These are phyloP conservation scores for Heliamphora exappendiculata DNA, from an alignment of 148 eudicot species.

Conservation along the genomic window DNA sequence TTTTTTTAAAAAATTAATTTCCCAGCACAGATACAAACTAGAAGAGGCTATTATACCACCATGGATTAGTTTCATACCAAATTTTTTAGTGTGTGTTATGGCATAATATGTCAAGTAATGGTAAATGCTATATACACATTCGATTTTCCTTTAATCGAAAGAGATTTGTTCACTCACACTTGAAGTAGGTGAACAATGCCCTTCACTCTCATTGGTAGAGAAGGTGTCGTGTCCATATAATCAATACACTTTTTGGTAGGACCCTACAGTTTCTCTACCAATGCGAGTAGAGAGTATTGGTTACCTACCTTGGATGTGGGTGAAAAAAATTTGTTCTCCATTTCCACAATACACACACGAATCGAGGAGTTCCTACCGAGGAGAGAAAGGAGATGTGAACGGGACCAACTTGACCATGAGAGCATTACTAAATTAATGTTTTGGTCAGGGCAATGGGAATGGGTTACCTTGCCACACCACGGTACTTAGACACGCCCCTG, in stretches of 20 bases:
- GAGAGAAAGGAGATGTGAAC: no score
- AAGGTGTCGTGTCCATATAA: neutral
- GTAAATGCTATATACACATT: no score
- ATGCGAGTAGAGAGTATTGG: neutral
- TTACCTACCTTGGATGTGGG: neutral
- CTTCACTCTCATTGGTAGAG: neutral
- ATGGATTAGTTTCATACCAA: neutral
- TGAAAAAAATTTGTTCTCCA: no score
- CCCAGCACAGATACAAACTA: neutral
- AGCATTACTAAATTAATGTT: neutral
- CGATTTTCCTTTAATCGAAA: no score
- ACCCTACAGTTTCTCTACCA: neutral
- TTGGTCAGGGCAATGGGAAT: no score
- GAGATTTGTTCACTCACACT: neutral
- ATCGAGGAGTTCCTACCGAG: no score
- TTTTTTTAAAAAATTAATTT: neutral
- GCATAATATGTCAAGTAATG: no score
- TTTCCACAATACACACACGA: neutral
- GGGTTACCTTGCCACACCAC: conserved; percentile 78
- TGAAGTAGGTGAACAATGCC: neutral
- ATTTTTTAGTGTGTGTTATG: neutral
- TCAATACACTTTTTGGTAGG: neutral
- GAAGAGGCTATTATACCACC: neutral
- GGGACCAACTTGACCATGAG: no score
- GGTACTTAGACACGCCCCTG: conserved; percentile 86